A percentile compares a stretch with the other conserved stretches of the same genome.
phyloP scores from a whole-genome alignment of 176 grass and related monocot genomes.

The Paspalum notatum region DNA sequence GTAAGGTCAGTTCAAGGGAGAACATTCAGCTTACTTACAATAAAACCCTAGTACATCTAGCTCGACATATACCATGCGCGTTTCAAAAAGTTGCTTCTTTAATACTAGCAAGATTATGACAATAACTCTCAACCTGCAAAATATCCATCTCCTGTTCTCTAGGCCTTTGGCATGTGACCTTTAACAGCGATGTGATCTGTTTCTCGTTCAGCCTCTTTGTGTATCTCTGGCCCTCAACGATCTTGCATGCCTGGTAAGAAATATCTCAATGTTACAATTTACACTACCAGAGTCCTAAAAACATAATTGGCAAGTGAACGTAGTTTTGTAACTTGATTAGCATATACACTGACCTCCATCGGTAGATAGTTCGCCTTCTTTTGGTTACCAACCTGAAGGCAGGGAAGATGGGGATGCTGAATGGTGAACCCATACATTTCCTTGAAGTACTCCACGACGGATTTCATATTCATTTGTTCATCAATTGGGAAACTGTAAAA shows the following conservation, averaged over 20 bases:
- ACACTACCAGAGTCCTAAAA: neutral
- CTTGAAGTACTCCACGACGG: conserved; percentile 97
- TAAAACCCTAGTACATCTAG: conserved; percentile 23
- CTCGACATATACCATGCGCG: neutral
- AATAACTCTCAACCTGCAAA: conserved; percentile 67
- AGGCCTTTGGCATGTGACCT: conserved; percentile 97
- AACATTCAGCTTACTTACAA: conserved; percentile 1
- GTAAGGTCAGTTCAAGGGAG: neutral
- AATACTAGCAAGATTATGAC: neutral
- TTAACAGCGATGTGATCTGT: conserved; percentile 95
- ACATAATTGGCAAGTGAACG: neutral
- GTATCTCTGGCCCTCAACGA: conserved; percentile 98
- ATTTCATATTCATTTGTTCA: conserved; percentile 99
- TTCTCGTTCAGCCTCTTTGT: conserved; percentile 99
- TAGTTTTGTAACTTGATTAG: neutral
- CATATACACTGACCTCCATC: conserved; percentile 73
- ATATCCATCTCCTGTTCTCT: conserved; percentile 98
- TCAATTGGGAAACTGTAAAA: conserved; percentile 87
- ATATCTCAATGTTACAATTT: neutral
- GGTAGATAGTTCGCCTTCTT: conserved; percentile 99
- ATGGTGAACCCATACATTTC: conserved; percentile 99
- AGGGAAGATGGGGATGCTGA: conserved; percentile 87
- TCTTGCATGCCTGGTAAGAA: conserved; percentile 82
- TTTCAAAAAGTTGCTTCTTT: neutral
- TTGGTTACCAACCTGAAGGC: conserved; percentile 98